Conservation (phyloP, 2,329 filamentous ascomycete species). For the Corinectria fuckeliana region DNA sequence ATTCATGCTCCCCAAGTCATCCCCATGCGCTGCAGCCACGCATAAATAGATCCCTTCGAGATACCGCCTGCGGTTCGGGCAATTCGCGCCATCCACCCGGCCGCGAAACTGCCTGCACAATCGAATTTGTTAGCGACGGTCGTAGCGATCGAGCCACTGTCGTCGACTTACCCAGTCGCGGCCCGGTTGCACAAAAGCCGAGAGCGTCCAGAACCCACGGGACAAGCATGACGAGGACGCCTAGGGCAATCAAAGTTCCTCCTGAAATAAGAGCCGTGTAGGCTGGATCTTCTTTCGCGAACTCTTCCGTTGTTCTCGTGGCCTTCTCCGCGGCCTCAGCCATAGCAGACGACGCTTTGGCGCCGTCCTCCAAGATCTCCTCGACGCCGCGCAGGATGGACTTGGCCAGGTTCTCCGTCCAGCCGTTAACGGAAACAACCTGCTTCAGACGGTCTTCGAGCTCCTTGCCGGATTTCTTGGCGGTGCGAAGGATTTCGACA, state of each 20-base stretch:
- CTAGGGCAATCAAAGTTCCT: conserved; percentile 27
- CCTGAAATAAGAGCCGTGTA: conserved; percentile 29
- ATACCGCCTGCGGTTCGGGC: conserved; percentile 18
- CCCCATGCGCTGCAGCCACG: conserved; percentile 30
- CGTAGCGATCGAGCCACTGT: fast-evolving
- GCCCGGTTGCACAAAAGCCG: conserved; percentile 27
- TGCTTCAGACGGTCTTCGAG: conserved; percentile 16
- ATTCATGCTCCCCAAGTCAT: conserved; percentile 30
- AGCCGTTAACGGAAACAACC: conserved; percentile 19
- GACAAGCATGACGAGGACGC: conserved; percentile 24
- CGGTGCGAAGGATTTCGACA: conserved; percentile 12
- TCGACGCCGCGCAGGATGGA: conserved; percentile 25
- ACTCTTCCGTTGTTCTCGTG: conserved; percentile 12
- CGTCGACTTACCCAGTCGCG: conserved; percentile 21
- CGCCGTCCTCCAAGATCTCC: conserved; percentile 19
- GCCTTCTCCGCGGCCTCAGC: conserved; percentile 22
- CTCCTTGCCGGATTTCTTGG: not conserved
- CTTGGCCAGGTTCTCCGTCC: conserved; percentile 28
- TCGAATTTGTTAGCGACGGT: not conserved
- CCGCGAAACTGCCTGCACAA: conserved; percentile 27
- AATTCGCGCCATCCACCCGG: conserved; percentile 34
- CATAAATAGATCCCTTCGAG: conserved; percentile 25
- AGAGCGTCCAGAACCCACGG: conserved; percentile 32
- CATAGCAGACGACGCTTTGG: conserved; percentile 17
- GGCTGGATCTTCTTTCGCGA: conserved; percentile 27